phyloP scores from a whole-genome alignment of 805 yeast genomes.

The Ogataea thermomethanolica region DNA sequence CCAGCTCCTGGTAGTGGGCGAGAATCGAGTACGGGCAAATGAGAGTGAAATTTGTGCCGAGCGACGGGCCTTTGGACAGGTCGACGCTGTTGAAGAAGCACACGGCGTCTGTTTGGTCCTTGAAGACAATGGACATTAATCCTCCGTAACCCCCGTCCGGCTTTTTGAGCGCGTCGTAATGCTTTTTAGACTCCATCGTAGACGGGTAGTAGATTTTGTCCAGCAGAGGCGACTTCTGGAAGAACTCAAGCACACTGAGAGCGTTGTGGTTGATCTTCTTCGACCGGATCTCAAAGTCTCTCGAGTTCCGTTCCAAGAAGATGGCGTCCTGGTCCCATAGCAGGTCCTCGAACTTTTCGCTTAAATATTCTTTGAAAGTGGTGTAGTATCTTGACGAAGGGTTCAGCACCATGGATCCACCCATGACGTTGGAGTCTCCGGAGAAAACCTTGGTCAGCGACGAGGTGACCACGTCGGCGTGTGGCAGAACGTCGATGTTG shows the following conservation, averaged over 20 bases:
- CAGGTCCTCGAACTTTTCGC: conserved; percentile 61
- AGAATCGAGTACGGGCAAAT: conserved; percentile 87
- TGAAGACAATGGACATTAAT: conserved; percentile 68
- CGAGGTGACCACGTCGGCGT: conserved; percentile 81
- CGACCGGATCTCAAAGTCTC: conserved; percentile 76
- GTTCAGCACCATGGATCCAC: conserved; percentile 81
- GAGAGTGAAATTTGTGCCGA: conserved; percentile 85
- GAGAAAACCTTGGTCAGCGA: conserved; percentile 90
- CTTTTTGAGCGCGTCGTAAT: conserved; percentile 72
- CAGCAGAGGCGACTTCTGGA: conserved; percentile 50
- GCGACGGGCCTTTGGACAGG: conserved; percentile 83
- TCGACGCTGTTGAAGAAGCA: conserved; percentile 68
- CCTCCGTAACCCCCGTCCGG: conserved; percentile 86
- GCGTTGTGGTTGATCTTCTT: conserved; percentile 54
- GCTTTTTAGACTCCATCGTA: conserved; percentile 45
- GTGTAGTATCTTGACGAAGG: conserved; percentile 52
- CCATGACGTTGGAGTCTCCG: conserved; percentile 95
- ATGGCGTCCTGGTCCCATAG: conserved; percentile 96
- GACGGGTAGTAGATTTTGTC: conserved; percentile 72
- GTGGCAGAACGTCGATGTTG: conserved; percentile 76
- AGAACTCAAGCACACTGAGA: conserved; percentile 49
- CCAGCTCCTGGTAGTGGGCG: conserved; percentile 81
- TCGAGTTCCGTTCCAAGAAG: conserved; percentile 84
- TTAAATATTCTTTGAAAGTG: conserved; percentile 46
- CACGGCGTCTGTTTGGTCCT: conserved; percentile 59